Evolutionary conservation across 805 yeast genomes (phyloP).

Genomic region (Candida stauntonica): DNA sequence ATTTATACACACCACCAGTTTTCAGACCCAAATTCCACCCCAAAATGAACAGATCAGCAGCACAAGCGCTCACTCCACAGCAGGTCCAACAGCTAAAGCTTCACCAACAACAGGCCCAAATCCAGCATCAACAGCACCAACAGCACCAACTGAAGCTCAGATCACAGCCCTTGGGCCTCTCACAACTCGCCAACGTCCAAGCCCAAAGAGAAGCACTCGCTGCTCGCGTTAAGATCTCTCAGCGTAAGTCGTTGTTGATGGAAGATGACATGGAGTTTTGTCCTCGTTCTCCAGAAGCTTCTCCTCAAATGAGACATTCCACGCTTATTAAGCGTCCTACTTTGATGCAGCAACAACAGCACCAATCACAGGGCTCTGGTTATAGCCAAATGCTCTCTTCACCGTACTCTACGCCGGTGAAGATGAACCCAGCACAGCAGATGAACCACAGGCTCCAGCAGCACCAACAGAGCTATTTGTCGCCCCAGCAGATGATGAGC

Average conservation of each 20-base stretch:
- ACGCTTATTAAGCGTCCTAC: constrained; percentile 5
- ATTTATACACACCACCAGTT: too few species aligned
- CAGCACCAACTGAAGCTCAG: constrained; percentile 12
- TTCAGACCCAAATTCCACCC: background rate
- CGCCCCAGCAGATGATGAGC: constrained; percentile 15
- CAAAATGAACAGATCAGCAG: constrained; percentile 10
- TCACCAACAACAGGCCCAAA: constrained; percentile 1
- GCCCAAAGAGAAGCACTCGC: constrained; percentile 24
- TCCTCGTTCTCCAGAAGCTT: constrained; percentile 33
- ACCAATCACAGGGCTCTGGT: background rate
- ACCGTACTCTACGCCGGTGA: constrained; percentile 24
- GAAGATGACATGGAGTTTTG: constrained; percentile 74
- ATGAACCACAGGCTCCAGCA: constrained; percentile 11
- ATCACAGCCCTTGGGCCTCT: constrained; percentile 13
- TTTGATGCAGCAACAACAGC: constrained; percentile 1
- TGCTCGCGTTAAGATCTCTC: constrained; percentile 49
- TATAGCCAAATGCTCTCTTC: constrained; percentile 12
- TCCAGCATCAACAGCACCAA: constrained; percentile 2
- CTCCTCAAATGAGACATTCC: constrained; percentile 6
- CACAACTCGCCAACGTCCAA: constrained; percentile 17
- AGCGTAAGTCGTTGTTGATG: constrained; percentile 63
- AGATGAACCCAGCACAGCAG: constrained; percentile 9
- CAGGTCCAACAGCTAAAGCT: constrained; percentile 6
- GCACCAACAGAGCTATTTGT: constrained; percentile 4
- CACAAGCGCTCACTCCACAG: constrained; percentile 9